Percentiles rank a stretch among this genome's conserved stretches.
These are phyloP conservation scores for Lentinula novae-zelandiae DNA, from an alignment of 1,284 basidiomycete species.

Conservation along the genomic window DNA sequence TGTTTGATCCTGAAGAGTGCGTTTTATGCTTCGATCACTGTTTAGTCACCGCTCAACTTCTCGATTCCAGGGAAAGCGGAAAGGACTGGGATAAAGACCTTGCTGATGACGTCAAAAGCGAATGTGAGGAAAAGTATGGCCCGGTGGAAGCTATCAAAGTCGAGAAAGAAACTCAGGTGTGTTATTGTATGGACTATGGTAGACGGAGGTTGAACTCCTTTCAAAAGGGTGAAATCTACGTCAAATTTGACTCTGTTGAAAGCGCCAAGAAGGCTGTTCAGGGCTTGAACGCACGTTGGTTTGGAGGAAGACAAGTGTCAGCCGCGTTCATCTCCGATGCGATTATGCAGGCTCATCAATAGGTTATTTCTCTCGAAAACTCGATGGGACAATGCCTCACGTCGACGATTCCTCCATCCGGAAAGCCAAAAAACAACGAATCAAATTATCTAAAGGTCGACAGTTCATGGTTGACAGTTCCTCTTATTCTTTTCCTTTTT, in stretches of 20 bases:
- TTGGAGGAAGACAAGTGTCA: constrained; percentile 85
- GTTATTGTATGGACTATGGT: constrained; percentile 20
- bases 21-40: constrained; percentile 23
- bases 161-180: constrained; percentile 88
- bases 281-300: constrained; percentile 93
- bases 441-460: constrained; percentile 3
- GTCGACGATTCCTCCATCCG: not conserved
- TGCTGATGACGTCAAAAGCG: constrained; percentile 92
- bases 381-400: not conserved
- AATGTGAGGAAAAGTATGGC: constrained; percentile 92
- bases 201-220: constrained; percentile 12
- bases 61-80: constrained; percentile 77
- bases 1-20: constrained; percentile 96
- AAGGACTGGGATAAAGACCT: constrained; percentile 96
- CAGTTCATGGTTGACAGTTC: not conserved
- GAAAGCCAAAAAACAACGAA: not conserved
- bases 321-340: constrained; percentile 88
- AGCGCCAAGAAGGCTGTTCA: constrained; percentile 81
- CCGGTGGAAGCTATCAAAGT: constrained; percentile 85
- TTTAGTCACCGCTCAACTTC: not conserved
- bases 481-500: constrained; percentile 8
- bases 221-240: constrained; percentile 94
- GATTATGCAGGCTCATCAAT: constrained; percentile 89
- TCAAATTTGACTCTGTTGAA: constrained; percentile 84
- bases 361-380: constrained; percentile 16